phyloP scores from a whole-genome alignment of 768 basidiomycete species.

The Termitomyces heimii region DNA sequence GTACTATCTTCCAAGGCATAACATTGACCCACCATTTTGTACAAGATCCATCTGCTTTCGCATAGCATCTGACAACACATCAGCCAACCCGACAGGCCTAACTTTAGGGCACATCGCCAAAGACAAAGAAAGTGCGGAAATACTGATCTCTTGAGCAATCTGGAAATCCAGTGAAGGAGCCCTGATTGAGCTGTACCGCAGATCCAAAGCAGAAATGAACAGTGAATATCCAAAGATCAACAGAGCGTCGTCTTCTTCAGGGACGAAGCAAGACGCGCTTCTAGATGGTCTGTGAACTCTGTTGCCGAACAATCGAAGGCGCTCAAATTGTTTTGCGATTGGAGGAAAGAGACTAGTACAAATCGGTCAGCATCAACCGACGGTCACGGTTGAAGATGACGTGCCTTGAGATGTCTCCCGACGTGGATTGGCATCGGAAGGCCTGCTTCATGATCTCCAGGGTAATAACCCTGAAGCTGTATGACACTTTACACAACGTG shows the following conservation, averaged over 20 bases:
- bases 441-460: slow-evolving; percentile 25
- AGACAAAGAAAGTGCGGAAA: slow-evolving; percentile 18
- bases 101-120: slow-evolving; percentile 20
- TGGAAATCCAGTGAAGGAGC: slow-evolving; percentile 17
- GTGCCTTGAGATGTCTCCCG: slow-evolving; percentile 10
- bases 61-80: slow-evolving; percentile 13
- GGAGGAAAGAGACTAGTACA: slow-evolving; percentile 7
- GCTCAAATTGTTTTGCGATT: slow-evolving; percentile 5
- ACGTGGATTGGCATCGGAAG: slow-evolving; percentile 16
- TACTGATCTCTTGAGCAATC: slow-evolving; percentile 21
- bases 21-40: slow-evolving; percentile 3
- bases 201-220: slow-evolving; percentile 22
- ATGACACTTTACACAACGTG: slow-evolving; percentile 27
- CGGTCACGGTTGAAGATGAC: not conserved
- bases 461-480: slow-evolving; percentile 27
- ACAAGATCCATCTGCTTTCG: slow-evolving; percentile 8
- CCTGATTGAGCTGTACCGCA: slow-evolving; percentile 19
- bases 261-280: slow-evolving; percentile 16
- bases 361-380: not conserved
- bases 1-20: too few relatives aligned
- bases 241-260: slow-evolving; percentile 18
- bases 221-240: slow-evolving; percentile 25
- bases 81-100: slow-evolving; percentile 19
- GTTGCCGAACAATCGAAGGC: slow-evolving; percentile 18
- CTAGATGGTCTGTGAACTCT: slow-evolving; percentile 18